Conservation (phyloP, 176 grass and related monocot genomes). For the Triticum dicoccoides region DNA sequence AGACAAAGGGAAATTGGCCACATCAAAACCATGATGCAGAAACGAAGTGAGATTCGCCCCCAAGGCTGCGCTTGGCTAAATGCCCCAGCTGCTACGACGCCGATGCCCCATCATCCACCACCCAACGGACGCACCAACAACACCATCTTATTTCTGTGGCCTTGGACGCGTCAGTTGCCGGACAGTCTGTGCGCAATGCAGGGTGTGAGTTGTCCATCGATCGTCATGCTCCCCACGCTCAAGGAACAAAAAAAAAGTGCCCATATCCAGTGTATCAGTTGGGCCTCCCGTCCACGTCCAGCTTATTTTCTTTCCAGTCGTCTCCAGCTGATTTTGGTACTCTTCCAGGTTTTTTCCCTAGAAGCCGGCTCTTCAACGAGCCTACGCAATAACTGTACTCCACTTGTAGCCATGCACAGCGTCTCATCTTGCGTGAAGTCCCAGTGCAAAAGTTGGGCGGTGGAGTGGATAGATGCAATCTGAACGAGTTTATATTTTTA, state of each 20-base stretch:
- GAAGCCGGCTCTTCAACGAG: too few relatives aligned
- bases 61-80: not conserved
- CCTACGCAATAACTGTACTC: not conserved
- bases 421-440: not conserved
- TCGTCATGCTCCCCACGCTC: slow-evolving; percentile 9
- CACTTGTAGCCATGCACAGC: not conserved
- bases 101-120: not conserved
- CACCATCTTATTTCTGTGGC: not conserved
- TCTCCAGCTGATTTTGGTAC: not conserved
- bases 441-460: not conserved
- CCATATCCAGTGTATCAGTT: not conserved
- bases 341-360: too few relatives aligned
- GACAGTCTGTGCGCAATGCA: slow-evolving; percentile 12
- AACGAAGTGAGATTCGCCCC: too few relatives aligned
- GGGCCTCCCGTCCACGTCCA: not conserved
- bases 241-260: not conserved
- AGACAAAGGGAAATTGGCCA: too few relatives aligned
- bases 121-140: not conserved
- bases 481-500: not conserved
- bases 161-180: not conserved
- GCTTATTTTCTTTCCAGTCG: not conserved
- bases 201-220: not conserved
- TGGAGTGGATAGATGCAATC: not conserved
- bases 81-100: not conserved
- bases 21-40: too few relatives aligned